Percentiles rank a stretch among this genome's conserved stretches.
These are phyloP conservation scores for Phylloporus rhodoxanthus DNA, from an alignment of 768 basidiomycete genomes.

Conservation along the genomic window DNA sequence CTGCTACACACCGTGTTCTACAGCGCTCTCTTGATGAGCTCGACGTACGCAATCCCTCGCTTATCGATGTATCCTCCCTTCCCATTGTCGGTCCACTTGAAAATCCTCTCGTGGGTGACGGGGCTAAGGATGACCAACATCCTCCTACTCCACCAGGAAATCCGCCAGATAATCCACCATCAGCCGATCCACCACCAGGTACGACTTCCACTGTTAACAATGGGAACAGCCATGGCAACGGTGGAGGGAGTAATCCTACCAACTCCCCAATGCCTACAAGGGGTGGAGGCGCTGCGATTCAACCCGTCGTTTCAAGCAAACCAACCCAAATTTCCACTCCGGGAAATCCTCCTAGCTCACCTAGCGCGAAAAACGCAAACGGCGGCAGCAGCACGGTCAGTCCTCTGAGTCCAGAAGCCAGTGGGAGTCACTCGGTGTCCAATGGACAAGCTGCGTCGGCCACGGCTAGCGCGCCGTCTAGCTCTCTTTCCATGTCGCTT, in stretches of 20 bases:
- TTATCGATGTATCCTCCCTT: constrained; percentile 36
- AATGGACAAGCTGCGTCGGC: not conserved
- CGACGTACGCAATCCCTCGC: constrained; percentile 35
- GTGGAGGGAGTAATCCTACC: not conserved
- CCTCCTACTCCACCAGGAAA: constrained; percentile 1
- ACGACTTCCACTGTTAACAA: not conserved
- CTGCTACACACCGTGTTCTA: constrained; percentile 10
- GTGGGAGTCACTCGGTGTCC: not conserved
- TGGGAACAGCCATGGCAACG: not conserved
- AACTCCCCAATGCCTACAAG: constrained; percentile 1
- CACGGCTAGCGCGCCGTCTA: not conserved
- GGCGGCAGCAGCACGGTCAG: not conserved
- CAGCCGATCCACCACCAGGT: constrained; percentile 1
- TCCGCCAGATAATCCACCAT: not conserved
- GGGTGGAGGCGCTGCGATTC: not conserved
- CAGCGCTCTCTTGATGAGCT: constrained; percentile 14
- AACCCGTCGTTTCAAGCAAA: not conserved
- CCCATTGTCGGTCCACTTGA: constrained; percentile 37
- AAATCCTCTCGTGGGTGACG: constrained; percentile 30
- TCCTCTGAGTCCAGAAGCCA: not conserved
- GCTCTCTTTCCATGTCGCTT: not conserved
- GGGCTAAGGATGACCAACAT: not conserved
- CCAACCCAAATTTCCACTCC: not conserved
- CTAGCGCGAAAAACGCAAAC: not conserved
- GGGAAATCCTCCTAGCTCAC: not conserved